Conservation (phyloP, 2,329 filamentous ascomycete genomes). For the Mollisiaceae sp. region DNA sequence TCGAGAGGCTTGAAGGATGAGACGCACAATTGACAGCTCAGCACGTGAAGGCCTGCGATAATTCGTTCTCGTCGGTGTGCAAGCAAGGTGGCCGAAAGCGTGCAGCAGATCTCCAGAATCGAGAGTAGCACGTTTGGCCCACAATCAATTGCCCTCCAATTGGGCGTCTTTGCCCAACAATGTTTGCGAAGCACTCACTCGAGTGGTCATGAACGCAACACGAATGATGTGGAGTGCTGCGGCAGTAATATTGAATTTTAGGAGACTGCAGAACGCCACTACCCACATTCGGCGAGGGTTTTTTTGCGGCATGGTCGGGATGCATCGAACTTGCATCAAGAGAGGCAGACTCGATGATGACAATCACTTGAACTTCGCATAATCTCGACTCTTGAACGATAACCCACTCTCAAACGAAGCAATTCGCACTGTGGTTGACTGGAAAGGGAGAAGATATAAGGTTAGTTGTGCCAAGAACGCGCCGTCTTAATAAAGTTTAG, state of each 20-base stretch:
- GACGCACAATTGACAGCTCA: not conserved
- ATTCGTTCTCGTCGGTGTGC: not conserved
- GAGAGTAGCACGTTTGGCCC: not conserved
- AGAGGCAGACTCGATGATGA: too few relatives aligned
- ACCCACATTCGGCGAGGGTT: not conserved
- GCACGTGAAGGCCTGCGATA: not conserved
- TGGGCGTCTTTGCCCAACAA: not conserved
- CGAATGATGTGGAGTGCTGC: not conserved
- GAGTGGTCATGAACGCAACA: not conserved
- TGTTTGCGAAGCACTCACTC: not conserved
- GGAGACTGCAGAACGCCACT: not conserved
- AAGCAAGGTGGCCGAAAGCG: conserved; percentile 2
- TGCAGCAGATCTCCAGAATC: not conserved
- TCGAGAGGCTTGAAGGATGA: not conserved
- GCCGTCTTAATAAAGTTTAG: not conserved
- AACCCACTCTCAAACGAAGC: too few relatives aligned
- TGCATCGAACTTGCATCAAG: not conserved
- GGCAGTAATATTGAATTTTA: not conserved
- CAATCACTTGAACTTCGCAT: too few relatives aligned
- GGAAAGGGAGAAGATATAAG: not conserved
- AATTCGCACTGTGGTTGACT: not conserved
- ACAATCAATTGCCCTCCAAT: not conserved
- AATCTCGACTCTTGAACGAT: too few relatives aligned
- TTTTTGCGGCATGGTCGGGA: not conserved
- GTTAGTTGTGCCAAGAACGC: not conserved